Evolutionary conservation across 129 eudicot species (phyloP), one percentile per base, ranked within the genome.

Genomic region (Pittosporum tobira): DNA sequence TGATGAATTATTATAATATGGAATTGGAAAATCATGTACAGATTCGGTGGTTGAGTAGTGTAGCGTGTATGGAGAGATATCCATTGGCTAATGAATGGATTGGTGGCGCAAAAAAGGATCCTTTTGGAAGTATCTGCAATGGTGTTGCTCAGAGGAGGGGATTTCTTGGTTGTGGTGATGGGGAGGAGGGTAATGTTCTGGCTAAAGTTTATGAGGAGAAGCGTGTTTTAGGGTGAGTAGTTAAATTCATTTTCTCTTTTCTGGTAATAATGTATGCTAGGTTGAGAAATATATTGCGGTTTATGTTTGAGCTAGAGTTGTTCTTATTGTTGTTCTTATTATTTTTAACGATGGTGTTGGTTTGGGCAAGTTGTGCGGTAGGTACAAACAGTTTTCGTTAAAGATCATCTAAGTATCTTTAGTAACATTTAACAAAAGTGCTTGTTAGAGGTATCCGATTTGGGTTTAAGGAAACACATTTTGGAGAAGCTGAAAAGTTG

Each of bases 91-190:
- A 68, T 65, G 48, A 57, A 44, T 25, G 25, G 10, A 36, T 16
- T 14, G 62, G 63, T 29, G 62, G 51, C 22, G 27, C 44, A 59
- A 68, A 10, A 19, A 65, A 69, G 64, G 68, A 37, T 43, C 24
- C 61, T 31, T 20, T 70, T 47, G 70, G 62, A 47, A 59, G 18
- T 47, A 59, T 38, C 27, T 31, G 57, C 28, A 24, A n/a, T 52
- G 24, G 57, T 57, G 23, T 54, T 49, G 21, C 68, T 50, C 96
- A 88, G 46, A 81, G 58, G 59, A 84, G 96, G 67, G 79, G 80
- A 9, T 88, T 88, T 72, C 76, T 88, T 28, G 96, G 96, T 7
- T 73, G 82, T 28, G 76, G 89, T 57, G 96, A 88, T 71, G 96
- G 96, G 46, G 90, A 79, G 55, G 94, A 83, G 60, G 81, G 89